These are phyloP conservation scores for Pythium chondricola DNA, from an alignment of 352 stramenopile genomes.

Conservation along the genomic window DNA sequence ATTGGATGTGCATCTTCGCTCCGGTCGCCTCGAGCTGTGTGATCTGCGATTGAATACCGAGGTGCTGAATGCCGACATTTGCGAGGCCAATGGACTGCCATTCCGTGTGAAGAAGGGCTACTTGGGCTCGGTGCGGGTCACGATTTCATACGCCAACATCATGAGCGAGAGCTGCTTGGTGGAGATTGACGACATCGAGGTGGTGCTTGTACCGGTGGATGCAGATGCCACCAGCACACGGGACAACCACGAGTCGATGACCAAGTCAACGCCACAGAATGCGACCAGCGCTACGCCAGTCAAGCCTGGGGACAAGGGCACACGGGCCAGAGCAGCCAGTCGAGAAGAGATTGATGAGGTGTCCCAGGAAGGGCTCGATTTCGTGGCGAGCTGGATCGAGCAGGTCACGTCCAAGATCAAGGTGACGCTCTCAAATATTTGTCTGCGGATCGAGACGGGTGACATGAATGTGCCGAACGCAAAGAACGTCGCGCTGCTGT, in stretches of 20 bases:
- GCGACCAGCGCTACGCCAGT: neutral
- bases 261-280: neutral
- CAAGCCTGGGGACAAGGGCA: too few species aligned
- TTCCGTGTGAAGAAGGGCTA: constrained; percentile 87
- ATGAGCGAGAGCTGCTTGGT: constrained; percentile 86
- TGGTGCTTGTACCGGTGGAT: constrained; percentile 64
- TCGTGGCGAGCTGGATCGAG: constrained; percentile 87
- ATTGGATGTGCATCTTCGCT: constrained; percentile 77
- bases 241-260: neutral
- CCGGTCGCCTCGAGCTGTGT: constrained; percentile 70
- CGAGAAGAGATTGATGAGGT: constrained; percentile 63
- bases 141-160: constrained; percentile 84
- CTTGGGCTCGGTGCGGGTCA: constrained; percentile 73
- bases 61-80: constrained; percentile 76
- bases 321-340: constrained; percentile 1
- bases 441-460: constrained; percentile 62
- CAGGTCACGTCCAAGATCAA: constrained; percentile 89
- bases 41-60: constrained; percentile 75
- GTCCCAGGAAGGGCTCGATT: constrained; percentile 86
- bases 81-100: constrained; percentile 53
- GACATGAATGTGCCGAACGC: constrained; percentile 36
- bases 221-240: constrained; percentile 7
- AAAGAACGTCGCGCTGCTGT: constrained; percentile 64
- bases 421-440: constrained; percentile 84
- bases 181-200: constrained; percentile 85